Conservation (phyloP, 1,139 yeast species). For the Meyerozyma smithsonii region DNA sequence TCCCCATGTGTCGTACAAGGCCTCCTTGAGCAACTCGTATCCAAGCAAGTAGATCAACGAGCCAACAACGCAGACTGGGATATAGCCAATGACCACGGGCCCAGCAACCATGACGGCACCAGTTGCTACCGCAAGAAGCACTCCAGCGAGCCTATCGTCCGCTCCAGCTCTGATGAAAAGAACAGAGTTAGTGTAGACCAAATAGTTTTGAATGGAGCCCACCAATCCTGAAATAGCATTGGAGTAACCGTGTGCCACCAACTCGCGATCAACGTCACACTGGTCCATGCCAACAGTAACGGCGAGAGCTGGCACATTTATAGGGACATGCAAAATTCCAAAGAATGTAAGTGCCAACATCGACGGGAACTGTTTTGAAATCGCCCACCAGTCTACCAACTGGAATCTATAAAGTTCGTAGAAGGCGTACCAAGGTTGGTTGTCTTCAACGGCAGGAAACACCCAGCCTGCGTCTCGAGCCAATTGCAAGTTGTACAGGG, state of each 20-base stretch:
- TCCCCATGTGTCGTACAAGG: conserved; percentile 80
- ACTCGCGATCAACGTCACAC: conserved; percentile 85
- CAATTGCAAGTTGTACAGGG: conserved; percentile 53
- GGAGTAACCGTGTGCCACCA: conserved; percentile 94
- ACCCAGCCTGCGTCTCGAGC: conserved; percentile 83
- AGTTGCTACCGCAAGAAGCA: conserved; percentile 80
- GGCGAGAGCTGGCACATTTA: conserved; percentile 94
- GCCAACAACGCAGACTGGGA: conserved; percentile 95
- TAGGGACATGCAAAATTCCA: conserved; percentile 94
- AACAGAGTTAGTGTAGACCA: conserved; percentile 91
- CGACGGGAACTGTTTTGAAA: conserved; percentile 73
- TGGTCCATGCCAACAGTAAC: conserved; percentile 84
- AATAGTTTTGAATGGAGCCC: conserved; percentile 89
- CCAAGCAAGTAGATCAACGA: conserved; percentile 86
- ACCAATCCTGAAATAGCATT: conserved; percentile 76
- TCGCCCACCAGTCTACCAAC: conserved; percentile 67
- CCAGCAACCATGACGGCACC: conserved; percentile 79
- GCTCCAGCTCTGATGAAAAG: conserved; percentile 93
- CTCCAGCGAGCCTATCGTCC: conserved; percentile 81
- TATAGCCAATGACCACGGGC: conserved; percentile 87
- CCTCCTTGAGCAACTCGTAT: conserved; percentile 82
- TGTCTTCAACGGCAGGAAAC: conserved; percentile 60
- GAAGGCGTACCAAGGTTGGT: conserved; percentile 86
- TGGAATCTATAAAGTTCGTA: conserved; percentile 67
- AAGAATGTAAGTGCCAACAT: conserved; percentile 95